phyloP scores from a whole-genome alignment of 202 grass and related monocot genomes.

The Dendrocalamus latiflorus region DNA sequence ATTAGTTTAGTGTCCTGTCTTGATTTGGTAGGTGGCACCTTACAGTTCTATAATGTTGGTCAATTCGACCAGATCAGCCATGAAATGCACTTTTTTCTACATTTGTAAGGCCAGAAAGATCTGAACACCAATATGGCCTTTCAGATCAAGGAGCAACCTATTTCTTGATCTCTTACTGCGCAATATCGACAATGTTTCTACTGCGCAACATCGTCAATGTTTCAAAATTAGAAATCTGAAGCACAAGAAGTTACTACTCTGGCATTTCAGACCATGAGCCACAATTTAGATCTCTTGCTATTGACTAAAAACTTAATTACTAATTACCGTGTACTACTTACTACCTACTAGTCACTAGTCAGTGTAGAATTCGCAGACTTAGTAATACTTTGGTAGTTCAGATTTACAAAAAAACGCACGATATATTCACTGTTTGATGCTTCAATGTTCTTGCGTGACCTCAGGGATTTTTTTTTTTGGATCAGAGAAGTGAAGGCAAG shows the following conservation, averaged over 20 bases:
- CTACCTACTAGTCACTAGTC: neutral
- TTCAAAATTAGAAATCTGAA: neutral
- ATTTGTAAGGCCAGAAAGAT: constrained; percentile 21
- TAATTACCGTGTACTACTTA: neutral
- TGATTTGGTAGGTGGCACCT: constrained; percentile 33
- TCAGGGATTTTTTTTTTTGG: constrained; percentile 29
- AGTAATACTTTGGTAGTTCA: neutral
- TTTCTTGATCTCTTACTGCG: neutral
- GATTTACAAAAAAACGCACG: neutral
- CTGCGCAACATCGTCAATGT: neutral
- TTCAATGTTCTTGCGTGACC: constrained; percentile 5
- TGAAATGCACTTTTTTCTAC: neutral
- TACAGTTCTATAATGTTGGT: too few relatives aligned
- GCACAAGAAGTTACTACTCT: neutral
- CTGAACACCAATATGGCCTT: neutral
- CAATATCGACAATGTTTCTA: too few relatives aligned
- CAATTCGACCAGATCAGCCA: constrained; percentile 40
- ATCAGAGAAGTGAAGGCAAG: constrained; percentile 1
- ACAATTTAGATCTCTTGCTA: neutral
- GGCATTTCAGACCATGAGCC: neutral
- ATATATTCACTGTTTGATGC: neutral
- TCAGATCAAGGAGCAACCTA: neutral
- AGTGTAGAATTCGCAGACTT: neutral
- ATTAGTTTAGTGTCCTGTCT: neutral
- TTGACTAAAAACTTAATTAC: neutral